A percentile compares a stretch with the other conserved stretches of the same genome.
phyloP scores from a whole-genome alignment of 441 rosid genomes.

The Codiaeum variegatum region DNA sequence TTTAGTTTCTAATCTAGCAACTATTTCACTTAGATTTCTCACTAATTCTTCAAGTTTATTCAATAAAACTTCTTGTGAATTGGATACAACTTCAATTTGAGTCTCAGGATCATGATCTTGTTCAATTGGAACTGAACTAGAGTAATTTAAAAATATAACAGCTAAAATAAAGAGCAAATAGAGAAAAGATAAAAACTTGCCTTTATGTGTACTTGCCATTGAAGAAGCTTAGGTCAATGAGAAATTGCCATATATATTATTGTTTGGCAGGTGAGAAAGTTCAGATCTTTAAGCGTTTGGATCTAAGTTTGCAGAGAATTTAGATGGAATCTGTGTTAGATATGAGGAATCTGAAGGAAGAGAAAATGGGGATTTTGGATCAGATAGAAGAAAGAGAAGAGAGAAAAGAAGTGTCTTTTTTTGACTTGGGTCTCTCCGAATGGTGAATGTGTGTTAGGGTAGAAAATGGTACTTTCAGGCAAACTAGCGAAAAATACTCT shows the following conservation, averaged over 20 bases:
- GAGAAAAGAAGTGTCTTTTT: background rate
- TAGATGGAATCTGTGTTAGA: conserved; percentile 44
- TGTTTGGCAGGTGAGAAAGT: background rate
- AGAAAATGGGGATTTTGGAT: conserved; percentile 19
- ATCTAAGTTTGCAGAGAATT: conserved; percentile 33
- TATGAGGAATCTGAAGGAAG: conserved; percentile 29
- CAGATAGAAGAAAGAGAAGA: conserved; percentile 8
- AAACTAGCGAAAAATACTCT: background rate
- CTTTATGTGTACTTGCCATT: conserved; percentile 52
- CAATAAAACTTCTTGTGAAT: conserved; percentile 43
- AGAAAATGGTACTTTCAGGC: conserved; percentile 21
- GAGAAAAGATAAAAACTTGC: conserved; percentile 50
- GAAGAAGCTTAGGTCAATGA: conserved; percentile 31
- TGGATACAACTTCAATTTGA: conserved; percentile 20
- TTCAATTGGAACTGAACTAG: conserved; percentile 29
- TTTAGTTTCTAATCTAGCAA: conserved; percentile 56
- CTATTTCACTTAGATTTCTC: conserved; percentile 60
- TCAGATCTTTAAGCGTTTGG: conserved; percentile 32
- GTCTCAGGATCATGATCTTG: conserved; percentile 28
- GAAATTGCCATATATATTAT: conserved; percentile 23
- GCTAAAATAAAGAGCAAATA: conserved; percentile 38
- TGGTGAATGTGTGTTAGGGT: conserved; percentile 26
- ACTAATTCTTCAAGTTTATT: conserved; percentile 67
- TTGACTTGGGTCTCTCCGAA: conserved; percentile 30
- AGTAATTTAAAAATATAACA: conserved; percentile 25